Conservation (phyloP, 1,284 basidiomycete species). For the Phellopilus nigrolimitatus region DNA sequence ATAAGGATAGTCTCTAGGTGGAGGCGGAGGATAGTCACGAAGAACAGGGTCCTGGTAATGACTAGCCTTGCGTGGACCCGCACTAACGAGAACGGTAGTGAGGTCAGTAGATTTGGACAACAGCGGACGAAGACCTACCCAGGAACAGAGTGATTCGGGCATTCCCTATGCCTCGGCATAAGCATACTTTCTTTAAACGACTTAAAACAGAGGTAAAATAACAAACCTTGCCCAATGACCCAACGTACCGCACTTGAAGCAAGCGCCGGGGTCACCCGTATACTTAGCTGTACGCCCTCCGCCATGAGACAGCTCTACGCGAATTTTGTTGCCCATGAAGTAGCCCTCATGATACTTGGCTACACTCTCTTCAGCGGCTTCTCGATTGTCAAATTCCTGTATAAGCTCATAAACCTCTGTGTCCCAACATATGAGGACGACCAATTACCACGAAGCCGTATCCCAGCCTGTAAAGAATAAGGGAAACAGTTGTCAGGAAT, state of each 20-base stretch:
- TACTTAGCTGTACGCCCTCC: slow-evolving; percentile 76
- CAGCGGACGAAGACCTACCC: slow-evolving; percentile 26
- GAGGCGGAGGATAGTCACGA: slow-evolving; percentile 43
- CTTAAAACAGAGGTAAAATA: slow-evolving; percentile 14
- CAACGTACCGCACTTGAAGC: slow-evolving; percentile 76
- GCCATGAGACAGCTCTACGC: slow-evolving; percentile 77
- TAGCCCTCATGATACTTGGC: slow-evolving; percentile 80
- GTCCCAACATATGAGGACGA: neutral
- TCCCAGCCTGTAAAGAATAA: slow-evolving; percentile 49
- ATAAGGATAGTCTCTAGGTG: slow-evolving; percentile 41
- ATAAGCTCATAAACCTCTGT: slow-evolving; percentile 2
- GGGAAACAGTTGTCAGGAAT: slow-evolving; percentile 19
- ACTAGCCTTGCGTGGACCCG: slow-evolving; percentile 16
- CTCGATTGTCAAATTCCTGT: slow-evolving; percentile 75
- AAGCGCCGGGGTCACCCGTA: slow-evolving; percentile 72
- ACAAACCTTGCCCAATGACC: slow-evolving; percentile 83
- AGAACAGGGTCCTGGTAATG: slow-evolving; percentile 46
- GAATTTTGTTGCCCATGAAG: slow-evolving; percentile 86
- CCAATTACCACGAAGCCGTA: slow-evolving; percentile 78
- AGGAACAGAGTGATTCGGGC: slow-evolving; percentile 51
- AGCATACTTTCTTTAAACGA: slow-evolving; percentile 7
- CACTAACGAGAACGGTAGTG: slow-evolving; percentile 17
- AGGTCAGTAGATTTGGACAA: neutral
- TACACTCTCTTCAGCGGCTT: slow-evolving; percentile 80
- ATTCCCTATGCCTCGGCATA: slow-evolving; percentile 54